Conservation (phyloP, 805 yeast genomes). For the Kurtzmaniella cleridarum region DNA sequence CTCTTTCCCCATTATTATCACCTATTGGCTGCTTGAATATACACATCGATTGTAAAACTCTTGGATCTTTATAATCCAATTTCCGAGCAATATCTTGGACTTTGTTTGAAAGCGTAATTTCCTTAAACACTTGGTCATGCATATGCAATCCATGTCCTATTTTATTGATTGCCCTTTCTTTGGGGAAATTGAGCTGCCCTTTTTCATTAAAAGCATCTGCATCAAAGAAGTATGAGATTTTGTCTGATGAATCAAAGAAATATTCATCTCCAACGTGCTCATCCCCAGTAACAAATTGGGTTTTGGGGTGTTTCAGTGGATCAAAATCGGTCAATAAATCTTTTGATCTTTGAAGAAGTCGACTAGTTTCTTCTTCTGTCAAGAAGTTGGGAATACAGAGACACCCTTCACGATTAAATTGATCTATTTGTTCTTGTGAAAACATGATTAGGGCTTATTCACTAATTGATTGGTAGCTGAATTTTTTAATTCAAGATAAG, state of each 20-base stretch:
- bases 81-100: slow-evolving; percentile 47
- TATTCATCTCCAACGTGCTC: slow-evolving; percentile 71
- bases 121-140: slow-evolving; percentile 43
- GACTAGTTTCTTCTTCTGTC: slow-evolving; percentile 30
- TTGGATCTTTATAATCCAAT: slow-evolving; percentile 55
- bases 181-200: slow-evolving; percentile 49
- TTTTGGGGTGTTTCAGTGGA: slow-evolving; percentile 55
- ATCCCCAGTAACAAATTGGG: slow-evolving; percentile 60
- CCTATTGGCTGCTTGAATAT: slow-evolving; percentile 55
- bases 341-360: slow-evolving; percentile 39
- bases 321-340: slow-evolving; percentile 46
- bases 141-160: slow-evolving; percentile 76
- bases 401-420: slow-evolving; percentile 54
- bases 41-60: slow-evolving; percentile 73
- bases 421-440: slow-evolving; percentile 44
- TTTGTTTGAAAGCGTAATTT: slow-evolving; percentile 46
- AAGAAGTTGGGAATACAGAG: slow-evolving; percentile 56
- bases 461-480: too few species aligned
- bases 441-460: slow-evolving; percentile 13
- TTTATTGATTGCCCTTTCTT: slow-evolving; percentile 61
- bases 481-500: too few species aligned
- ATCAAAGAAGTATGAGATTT: slow-evolving; percentile 65
- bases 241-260: slow-evolving; percentile 64
- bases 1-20: slow-evolving; percentile 19
- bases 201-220: slow-evolving; percentile 55